Evolutionary conservation across 2,329 filamentous ascomycete genomes (phyloP), one percentile per base, ranked within the genome.

Genomic region (Myotisia sp.): DNA sequence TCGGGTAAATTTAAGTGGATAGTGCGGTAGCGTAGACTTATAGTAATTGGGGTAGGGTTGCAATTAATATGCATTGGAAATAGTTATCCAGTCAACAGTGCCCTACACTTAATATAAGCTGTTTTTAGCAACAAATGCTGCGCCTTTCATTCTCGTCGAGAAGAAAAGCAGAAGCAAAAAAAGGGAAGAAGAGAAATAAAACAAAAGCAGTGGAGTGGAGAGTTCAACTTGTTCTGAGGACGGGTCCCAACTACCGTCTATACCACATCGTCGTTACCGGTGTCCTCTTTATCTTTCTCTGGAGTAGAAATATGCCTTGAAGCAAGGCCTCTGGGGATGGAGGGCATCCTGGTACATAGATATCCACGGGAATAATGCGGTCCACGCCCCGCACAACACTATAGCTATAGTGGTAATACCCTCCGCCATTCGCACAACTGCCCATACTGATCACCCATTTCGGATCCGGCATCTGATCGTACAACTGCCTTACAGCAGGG

Each of bases 381-480:
- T 85, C 80, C 49, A 78, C 81, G 5, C 79, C 79, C 37, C 80
- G 68, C 28, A 77, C 74, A 26, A 85, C 80, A 45, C 68, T 74
- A 62, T 87, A 87, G 58, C 75, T 80, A 63, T 87, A 86, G 60
- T 87, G 81, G 57, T 87, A 86, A 63, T 87, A 87, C 35, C 81
- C 81, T 41, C 81, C 81, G 33, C 81, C 81, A 58, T 86, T 86
- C 40, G 81, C 81, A 56, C 81, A 87, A 50, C 75, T 81, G 8
- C 81, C 81, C 81, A 87, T 87, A 47, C 75, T 81, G 50, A 79
- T 71, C 14, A 87, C 83, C 83, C 83, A 92, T 52, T 79, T 71
- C 12, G 84, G 84, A 20, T 92, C 84, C 19, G 84, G 83, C 84
- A 92, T 92, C 67, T 92, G 85, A 59, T 93, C 85, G 64, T 93